Percentiles rank a stretch among this genome's conserved stretches.
These are phyloP conservation scores for Backusella tarrabulga DNA, from an alignment of 192 early-diverging fungal genomes.

Conservation along the genomic window DNA sequence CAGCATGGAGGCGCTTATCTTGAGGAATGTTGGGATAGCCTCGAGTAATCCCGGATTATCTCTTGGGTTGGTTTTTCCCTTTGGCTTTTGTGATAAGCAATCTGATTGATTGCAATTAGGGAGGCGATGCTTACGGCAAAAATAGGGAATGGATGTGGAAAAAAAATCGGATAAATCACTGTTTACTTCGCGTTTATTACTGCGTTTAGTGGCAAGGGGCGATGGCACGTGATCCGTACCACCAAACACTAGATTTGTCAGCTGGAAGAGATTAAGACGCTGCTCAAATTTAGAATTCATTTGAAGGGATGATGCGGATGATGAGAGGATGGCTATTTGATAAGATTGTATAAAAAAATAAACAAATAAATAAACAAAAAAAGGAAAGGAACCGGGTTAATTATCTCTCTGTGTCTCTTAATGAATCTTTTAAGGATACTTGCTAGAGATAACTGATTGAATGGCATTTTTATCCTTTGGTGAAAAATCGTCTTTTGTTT, in stretches of 20 bases:
- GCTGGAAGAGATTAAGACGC: constrained; percentile 51
- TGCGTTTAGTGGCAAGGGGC: background rate
- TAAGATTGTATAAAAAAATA: constrained; percentile 18
- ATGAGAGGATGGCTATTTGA: constrained; percentile 20
- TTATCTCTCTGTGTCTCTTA: background rate
- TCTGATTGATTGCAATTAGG: constrained; percentile 28
- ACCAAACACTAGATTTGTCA: constrained; percentile 55
- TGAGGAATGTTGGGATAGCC: constrained; percentile 50
- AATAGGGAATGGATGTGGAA: constrained; percentile 29
- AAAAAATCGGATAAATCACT: constrained; percentile 29
- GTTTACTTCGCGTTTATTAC: constrained; percentile 9
- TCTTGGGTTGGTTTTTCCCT: background rate
- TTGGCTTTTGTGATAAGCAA: constrained; percentile 7
- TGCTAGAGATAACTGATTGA: constrained; percentile 51
- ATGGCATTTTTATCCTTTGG: constrained; percentile 50
- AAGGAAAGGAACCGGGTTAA: background rate
- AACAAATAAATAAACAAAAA: background rate
- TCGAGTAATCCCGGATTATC: constrained; percentile 43
- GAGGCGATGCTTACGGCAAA: constrained; percentile 47
- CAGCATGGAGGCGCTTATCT: constrained; percentile 47
- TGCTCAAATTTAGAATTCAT: constrained; percentile 46
- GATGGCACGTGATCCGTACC: constrained; percentile 43
- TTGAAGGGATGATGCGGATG: constrained; percentile 18
- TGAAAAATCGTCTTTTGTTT: constrained; percentile 9
- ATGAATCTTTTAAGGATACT: background rate